Conservation (phyloP, 176 grass and related monocot species). For the Oryza longistaminata region DNA sequence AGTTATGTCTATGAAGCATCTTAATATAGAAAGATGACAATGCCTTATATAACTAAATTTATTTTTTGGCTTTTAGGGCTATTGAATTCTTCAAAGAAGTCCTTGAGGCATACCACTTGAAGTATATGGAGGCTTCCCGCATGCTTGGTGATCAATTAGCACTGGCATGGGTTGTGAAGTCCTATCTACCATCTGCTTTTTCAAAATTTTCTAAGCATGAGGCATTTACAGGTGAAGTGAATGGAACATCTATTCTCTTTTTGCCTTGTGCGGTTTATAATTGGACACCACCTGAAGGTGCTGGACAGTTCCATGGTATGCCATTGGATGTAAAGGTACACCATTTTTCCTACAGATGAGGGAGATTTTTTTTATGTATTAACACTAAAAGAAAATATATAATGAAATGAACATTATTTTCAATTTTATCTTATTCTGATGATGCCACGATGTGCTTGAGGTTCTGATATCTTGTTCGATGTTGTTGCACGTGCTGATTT, state of each 20-base stretch:
- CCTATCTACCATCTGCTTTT: constrained; percentile 61
- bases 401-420: not conserved
- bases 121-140: constrained; percentile 60
- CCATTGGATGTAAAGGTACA: constrained; percentile 96
- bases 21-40: not conserved
- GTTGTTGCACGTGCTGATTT: not conserved
- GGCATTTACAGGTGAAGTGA: constrained; percentile 67
- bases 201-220: constrained; percentile 68
- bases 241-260: constrained; percentile 71
- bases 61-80: constrained; percentile 49
- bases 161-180: constrained; percentile 85
- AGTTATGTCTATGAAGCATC: constrained; percentile 18
- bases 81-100: constrained; percentile 74
- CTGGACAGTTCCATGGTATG: constrained; percentile 95
- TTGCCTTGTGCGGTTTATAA: constrained; percentile 93
- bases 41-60: not conserved
- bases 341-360: constrained; percentile 6
- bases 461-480: not conserved
- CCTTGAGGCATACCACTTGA: constrained; percentile 63
- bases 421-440: not conserved
- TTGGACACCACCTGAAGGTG: constrained; percentile 91
- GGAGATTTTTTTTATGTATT: not conserved
- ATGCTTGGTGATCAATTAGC: constrained; percentile 95
- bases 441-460: not conserved
- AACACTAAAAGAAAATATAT: not conserved